A percentile compares a stretch with the other conserved stretches of the same genome.
Evolutionary conservation across 331 rosid species (phyloP).

Genomic region (Quercus phellos): DNA sequence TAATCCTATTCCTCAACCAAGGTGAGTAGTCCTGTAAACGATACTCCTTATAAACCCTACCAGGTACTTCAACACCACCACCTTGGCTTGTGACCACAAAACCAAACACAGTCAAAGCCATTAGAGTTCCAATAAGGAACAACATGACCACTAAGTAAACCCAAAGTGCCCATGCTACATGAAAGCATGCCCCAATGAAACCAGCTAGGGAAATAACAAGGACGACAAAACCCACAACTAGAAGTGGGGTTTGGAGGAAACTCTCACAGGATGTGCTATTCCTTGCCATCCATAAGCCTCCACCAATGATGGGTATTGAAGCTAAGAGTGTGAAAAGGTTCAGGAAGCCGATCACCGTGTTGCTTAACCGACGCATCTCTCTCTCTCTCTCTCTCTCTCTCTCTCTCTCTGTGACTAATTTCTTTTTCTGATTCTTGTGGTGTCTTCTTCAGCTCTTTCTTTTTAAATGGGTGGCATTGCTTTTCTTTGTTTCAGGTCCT

Average conservation of each 20-base stretch:
- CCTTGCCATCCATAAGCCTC: conserved; percentile 88
- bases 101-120: conserved; percentile 72
- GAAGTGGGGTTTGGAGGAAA: conserved; percentile 82
- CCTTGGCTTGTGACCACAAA: conserved; percentile 65
- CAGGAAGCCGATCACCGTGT: conserved; percentile 86
- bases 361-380: conserved; percentile 77
- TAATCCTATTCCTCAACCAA: conserved; percentile 69
- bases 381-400: conserved; percentile 4
- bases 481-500: conserved; percentile 16
- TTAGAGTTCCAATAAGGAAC: conserved; percentile 53
- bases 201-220: conserved; percentile 79
- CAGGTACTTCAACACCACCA: conserved; percentile 64
- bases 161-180: conserved; percentile 93
- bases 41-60: conserved; percentile 63
- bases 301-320: conserved; percentile 91
- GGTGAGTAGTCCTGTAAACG: conserved; percentile 59
- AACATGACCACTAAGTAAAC: conserved; percentile 78
- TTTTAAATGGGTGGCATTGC: conserved; percentile 20
- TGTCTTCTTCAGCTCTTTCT: conserved; percentile 16
- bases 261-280: conserved; percentile 76
- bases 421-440: not conserved
- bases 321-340: conserved; percentile 80
- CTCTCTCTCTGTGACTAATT: not conserved
- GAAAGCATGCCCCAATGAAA: conserved; percentile 90
- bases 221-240: conserved; percentile 72